Evolutionary conservation across 495 filamentous ascomycete genomes (phyloP).

Genomic region (Aspergillus indologenus): DNA sequence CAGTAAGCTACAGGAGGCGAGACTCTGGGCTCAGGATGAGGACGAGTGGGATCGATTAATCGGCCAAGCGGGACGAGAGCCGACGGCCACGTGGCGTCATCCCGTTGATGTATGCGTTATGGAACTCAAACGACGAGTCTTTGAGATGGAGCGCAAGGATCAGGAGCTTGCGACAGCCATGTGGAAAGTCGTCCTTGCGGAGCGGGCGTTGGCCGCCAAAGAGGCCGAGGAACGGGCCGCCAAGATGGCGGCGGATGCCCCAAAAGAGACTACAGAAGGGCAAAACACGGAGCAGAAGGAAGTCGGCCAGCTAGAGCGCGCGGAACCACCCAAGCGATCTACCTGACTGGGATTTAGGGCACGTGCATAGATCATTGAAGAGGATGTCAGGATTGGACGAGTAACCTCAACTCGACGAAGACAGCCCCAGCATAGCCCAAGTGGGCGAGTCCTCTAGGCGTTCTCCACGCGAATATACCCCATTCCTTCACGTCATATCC

Average conservation of each 20-base stretch:
- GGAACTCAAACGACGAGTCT: constrained; percentile 23
- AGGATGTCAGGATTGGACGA: too few relatives aligned
- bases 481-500: too few relatives aligned
- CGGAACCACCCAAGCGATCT: too few relatives aligned
- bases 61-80: constrained; percentile 10
- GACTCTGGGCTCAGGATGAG: constrained; percentile 50
- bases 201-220: constrained; percentile 35
- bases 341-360: too few relatives aligned
- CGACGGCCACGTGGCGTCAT: constrained; percentile 23
- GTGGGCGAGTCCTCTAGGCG: too few relatives aligned
- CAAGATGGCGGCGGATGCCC: neutral
- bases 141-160: constrained; percentile 25
- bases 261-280: neutral
- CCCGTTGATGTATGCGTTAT: constrained; percentile 17
- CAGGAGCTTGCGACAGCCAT: constrained; percentile 33
- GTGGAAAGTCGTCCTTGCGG: constrained; percentile 44
- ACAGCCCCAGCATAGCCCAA: too few relatives aligned
- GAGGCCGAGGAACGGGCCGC: constrained; percentile 18
- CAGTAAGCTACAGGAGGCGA: constrained; percentile 34
- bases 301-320: neutral
- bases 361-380: too few relatives aligned
- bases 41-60: constrained; percentile 56
- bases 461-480: too few relatives aligned
- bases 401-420: too few relatives aligned
- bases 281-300: neutral